A percentile compares a stretch with the other conserved stretches of the same genome.
Evolutionary conservation across 2,329 filamentous ascomycete species (phyloP).

Genomic region (Aspergillus novoparasiticus): DNA sequence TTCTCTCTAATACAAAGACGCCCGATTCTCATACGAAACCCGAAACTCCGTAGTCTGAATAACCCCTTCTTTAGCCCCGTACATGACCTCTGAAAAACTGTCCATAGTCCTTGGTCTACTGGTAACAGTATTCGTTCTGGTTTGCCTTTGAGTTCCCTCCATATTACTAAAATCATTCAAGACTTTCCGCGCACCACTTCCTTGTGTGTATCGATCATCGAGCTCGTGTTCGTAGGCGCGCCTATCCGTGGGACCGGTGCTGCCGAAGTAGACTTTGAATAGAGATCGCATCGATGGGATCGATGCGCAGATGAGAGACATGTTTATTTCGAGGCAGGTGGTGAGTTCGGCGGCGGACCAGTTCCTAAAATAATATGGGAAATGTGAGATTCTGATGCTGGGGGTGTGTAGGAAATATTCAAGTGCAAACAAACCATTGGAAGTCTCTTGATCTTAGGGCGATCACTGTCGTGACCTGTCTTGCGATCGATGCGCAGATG

Average conservation of each 20-base stretch:
- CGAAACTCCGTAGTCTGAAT: neutral
- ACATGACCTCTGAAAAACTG: neutral
- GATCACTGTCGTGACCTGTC: neutral
- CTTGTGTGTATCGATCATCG: neutral
- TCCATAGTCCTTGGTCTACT: neutral
- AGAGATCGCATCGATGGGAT: neutral
- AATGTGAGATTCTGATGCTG: neutral
- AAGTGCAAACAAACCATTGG: neutral
- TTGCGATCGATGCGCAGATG: neutral
- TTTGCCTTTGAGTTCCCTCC: neutral
- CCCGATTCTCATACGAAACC: neutral
- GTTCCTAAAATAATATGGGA: neutral
- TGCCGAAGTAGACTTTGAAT: neutral
- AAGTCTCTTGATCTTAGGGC: neutral
- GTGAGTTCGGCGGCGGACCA: conserved; percentile 1
- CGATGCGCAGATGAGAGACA: neutral
- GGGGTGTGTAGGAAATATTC: neutral
- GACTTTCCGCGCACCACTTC: neutral
- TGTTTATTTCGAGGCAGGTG: neutral
- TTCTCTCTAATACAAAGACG: neutral
- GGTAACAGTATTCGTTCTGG: neutral
- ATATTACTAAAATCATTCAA: neutral
- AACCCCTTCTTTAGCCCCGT: neutral
- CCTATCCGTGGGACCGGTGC: neutral
- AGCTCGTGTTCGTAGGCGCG: conserved; percentile 1